Conservation (phyloP, 768 basidiomycete species). For the Collybia nuda region DNA sequence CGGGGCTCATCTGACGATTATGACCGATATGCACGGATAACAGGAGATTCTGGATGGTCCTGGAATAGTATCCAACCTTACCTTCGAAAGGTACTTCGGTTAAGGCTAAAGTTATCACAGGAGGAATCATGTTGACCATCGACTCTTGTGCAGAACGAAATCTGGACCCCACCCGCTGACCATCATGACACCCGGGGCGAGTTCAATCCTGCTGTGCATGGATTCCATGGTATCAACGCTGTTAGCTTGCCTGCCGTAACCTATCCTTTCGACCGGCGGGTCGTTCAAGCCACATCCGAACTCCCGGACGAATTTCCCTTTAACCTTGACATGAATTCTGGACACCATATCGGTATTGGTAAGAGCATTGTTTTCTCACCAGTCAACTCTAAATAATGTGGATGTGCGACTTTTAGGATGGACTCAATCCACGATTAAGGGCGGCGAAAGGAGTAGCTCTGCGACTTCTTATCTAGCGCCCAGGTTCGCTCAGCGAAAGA, state of each 20-base stretch:
- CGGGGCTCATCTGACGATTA: conserved; percentile 24
- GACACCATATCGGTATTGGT: conserved; percentile 41
- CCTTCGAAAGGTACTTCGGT: conserved; percentile 13
- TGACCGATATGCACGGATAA: conserved; percentile 21
- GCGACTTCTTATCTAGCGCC: conserved; percentile 18
- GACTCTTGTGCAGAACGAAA: conserved; percentile 21
- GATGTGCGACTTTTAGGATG: conserved; percentile 16
- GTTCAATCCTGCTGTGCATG: conserved; percentile 27
- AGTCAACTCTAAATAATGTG: background rate
- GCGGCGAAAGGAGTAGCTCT: conserved; percentile 16
- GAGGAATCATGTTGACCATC: background rate
- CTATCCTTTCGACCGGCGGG: conserved; percentile 24
- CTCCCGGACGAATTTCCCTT: conserved; percentile 35
- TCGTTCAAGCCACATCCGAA: conserved; percentile 32
- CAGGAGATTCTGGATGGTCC: conserved; percentile 27
- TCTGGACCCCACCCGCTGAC: conserved; percentile 25
- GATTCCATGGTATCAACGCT: conserved; percentile 22
- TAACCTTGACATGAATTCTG: conserved; percentile 42
- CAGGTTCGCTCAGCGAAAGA: conserved; percentile 18
- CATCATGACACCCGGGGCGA: conserved; percentile 29
- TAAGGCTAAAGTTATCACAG: background rate
- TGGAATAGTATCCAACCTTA: conserved; percentile 21
- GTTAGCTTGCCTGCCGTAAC: conserved; percentile 25
- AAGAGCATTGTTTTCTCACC: conserved; percentile 4
- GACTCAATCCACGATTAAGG: conserved; percentile 11